Evolutionary conservation across 225 moss, liverwort and hornwort genomes (phyloP).

Genomic region (Bryum argenteum): DNA sequence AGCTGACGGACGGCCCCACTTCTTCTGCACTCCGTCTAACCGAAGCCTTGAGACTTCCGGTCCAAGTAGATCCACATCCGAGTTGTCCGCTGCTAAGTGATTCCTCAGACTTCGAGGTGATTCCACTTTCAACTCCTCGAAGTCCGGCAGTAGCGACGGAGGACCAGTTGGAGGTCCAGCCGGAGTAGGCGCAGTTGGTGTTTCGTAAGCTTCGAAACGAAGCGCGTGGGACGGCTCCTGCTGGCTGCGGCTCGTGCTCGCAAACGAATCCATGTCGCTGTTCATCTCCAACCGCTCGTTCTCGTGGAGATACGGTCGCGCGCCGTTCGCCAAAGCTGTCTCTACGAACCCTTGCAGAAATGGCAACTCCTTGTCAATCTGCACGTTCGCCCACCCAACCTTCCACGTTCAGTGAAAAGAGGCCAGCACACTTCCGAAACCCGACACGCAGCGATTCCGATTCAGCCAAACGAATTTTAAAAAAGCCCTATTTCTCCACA

Average conservation of each 20-base stretch:
- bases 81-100: conserved; percentile 52
- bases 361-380: conserved; percentile 77
- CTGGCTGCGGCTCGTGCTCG: conserved; percentile 34
- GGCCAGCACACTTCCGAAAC: background rate
- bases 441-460: background rate
- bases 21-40: conserved; percentile 89
- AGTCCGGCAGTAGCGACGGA: conserved; percentile 47
- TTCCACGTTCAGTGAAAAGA: background rate
- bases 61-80: conserved; percentile 67
- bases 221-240: conserved; percentile 60
- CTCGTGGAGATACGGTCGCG: conserved; percentile 70
- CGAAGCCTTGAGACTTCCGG: conserved; percentile 77
- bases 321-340: conserved; percentile 75
- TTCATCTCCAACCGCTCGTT: conserved; percentile 63
- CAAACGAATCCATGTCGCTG: conserved; percentile 62
- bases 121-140: conserved; percentile 54
- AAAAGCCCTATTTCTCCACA: too few species aligned
- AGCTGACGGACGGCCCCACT: conserved; percentile 77
- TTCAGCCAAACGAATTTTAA: background rate
- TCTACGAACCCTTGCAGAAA: conserved; percentile 72
- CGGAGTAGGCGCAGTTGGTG: conserved; percentile 47
- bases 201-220: conserved; percentile 93
- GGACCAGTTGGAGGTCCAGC: conserved; percentile 36
- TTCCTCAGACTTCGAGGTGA: conserved; percentile 47
- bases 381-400: background rate